Percentiles rank a stretch among this genome's conserved stretches.
Evolutionary conservation across 768 basidiomycete genomes (phyloP).

Genomic region (Phlebiopsis flavidoalba): DNA sequence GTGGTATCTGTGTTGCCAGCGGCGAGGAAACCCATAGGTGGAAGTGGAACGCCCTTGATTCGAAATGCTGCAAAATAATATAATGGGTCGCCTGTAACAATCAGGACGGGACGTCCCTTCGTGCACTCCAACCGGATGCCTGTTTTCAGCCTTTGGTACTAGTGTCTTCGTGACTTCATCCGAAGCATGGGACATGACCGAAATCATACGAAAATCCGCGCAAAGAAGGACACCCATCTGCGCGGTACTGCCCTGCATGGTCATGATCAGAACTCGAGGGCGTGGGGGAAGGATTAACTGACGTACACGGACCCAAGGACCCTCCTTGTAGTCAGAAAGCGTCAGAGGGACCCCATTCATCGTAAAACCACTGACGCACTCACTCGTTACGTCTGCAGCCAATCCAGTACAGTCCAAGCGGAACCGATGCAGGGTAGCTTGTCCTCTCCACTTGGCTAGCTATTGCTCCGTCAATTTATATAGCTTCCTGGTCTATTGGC

Average conservation of each 20-base stretch:
- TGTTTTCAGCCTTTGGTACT: conserved; percentile 84
- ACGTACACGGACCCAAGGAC: conserved; percentile 59
- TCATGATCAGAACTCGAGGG: neutral
- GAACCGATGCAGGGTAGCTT: conserved; percentile 87
- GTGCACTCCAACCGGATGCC: conserved; percentile 72
- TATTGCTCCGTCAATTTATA: conserved; percentile 4
- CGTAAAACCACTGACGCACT: conserved; percentile 24
- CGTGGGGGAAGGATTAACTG: neutral
- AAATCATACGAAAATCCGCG: conserved; percentile 74
- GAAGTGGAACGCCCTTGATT: conserved; percentile 79
- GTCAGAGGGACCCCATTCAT: no score
- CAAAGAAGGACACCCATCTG: conserved; percentile 87
- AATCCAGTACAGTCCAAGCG: conserved; percentile 86
- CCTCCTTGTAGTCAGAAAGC: conserved; percentile 33
- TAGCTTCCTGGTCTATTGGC: neutral
- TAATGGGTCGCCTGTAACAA: neutral
- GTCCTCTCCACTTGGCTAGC: conserved; percentile 87
- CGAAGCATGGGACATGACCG: conserved; percentile 93
- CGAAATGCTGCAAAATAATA: conserved; percentile 62
- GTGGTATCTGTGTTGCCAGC: conserved; percentile 90
- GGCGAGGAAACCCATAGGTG: conserved; percentile 94
- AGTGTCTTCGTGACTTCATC: conserved; percentile 74
- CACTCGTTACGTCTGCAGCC: conserved; percentile 80
- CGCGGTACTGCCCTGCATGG: conserved; percentile 78
- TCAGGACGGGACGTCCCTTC: neutral